A percentile compares a stretch with the other conserved stretches of the same genome.
phyloP scores from a whole-genome alignment of 768 basidiomycete species.

The Macrocybe gigantea region DNA sequence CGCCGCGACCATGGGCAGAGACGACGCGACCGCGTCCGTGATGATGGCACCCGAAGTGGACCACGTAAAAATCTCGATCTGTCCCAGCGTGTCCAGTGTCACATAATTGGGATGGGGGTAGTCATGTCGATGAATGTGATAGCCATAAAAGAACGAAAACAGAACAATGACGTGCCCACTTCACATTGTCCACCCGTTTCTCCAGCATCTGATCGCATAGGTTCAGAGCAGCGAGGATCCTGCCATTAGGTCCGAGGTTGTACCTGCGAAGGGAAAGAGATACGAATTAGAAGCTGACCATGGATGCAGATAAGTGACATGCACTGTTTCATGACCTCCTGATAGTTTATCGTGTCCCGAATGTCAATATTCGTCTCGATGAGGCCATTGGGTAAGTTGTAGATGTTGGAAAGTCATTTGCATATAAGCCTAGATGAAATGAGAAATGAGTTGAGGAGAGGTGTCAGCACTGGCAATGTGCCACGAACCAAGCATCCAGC shows the following conservation, averaged over 20 bases:
- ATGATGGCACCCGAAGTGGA: conserved; percentile 98
- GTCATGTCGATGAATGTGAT: not conserved
- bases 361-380: conserved; percentile 98
- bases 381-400: too few species aligned
- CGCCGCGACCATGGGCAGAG: conserved; percentile 90
- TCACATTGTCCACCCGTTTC: conserved; percentile 81
- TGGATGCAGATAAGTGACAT: conserved; percentile 29
- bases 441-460: too few species aligned
- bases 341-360: conserved; percentile 93
- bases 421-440: too few species aligned
- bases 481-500: too few species aligned
- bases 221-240: conserved; percentile 94
- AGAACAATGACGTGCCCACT: conserved; percentile 44
- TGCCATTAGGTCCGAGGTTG: conserved; percentile 97
- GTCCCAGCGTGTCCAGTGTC: conserved; percentile 94
- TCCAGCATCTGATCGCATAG: conserved; percentile 97
- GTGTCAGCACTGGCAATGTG: too few species aligned
- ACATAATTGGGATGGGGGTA: conserved; percentile 58
- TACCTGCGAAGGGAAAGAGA: conserved; percentile 72
- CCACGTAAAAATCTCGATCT: conserved; percentile 99
- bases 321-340: conserved; percentile 99
- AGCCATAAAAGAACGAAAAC: not conserved
- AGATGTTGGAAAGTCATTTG: too few species aligned
- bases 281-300: conserved; percentile 11
- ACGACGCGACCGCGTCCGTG: conserved; percentile 91